Evolutionary conservation across 768 basidiomycete species (phyloP).

Genomic region (Leccinum fibrillosum): DNA sequence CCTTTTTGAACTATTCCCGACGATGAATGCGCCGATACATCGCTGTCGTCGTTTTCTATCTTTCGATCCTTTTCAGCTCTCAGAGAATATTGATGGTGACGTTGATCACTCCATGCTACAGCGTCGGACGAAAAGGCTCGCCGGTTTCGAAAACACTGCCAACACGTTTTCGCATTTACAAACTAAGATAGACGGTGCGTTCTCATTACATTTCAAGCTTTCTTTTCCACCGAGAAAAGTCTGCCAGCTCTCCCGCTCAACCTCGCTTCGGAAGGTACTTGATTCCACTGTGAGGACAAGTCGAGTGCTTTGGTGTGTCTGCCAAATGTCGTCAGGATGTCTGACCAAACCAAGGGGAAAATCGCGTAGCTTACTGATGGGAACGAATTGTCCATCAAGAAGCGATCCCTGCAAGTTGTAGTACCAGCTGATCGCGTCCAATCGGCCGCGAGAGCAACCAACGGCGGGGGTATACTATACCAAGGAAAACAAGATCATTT

Average conservation of each 20-base stretch:
- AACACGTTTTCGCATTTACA: not conserved
- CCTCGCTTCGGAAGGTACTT: conserved; percentile 52
- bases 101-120: no score
- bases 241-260: not conserved
- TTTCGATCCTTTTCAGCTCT: no score
- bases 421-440: conserved; percentile 55
- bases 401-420: conserved; percentile 62
- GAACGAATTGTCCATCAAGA: conserved; percentile 59
- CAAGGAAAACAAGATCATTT: not conserved
- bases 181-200: not conserved
- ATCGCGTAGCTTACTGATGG: conserved; percentile 45
- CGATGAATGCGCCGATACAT: no score
- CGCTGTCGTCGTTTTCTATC: no score
- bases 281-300: conserved; percentile 56
- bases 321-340: not conserved
- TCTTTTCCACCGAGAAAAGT: not conserved
- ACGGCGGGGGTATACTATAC: conserved; percentile 48
- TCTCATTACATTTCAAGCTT: not conserved
- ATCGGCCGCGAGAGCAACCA: conserved; percentile 37
- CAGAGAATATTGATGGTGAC: no score
- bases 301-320: conserved; percentile 54
- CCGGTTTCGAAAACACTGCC: not conserved
- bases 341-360: not conserved
- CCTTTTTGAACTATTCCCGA: no score
- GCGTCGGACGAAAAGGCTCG: no score